Percentiles rank a stretch among this genome's conserved stretches.
Conservation (phyloP, 352 stramenopile genomes). For the Pythium rishiriense region DNA sequence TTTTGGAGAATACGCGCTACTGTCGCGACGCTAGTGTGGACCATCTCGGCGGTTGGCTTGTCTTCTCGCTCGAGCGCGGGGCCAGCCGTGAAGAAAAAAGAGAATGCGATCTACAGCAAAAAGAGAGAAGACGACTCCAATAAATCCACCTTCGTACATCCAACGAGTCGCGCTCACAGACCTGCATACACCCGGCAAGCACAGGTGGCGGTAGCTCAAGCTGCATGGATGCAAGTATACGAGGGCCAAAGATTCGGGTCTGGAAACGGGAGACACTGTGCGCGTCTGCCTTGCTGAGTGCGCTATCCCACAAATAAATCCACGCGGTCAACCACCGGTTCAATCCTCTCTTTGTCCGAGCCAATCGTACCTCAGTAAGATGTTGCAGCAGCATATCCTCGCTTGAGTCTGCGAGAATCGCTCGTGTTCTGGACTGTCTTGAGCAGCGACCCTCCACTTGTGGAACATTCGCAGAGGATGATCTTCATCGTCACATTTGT, state of each 20-base stretch:
- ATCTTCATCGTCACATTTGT: constrained; percentile 1
- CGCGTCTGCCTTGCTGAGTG: constrained; percentile 8
- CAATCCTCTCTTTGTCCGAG: neutral
- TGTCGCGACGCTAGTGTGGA: neutral
- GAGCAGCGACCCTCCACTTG: constrained; percentile 32
- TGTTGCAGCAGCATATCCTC: constrained; percentile 65
- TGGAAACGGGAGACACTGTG: neutral
- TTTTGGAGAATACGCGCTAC: constrained; percentile 2
- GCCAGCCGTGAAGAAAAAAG: constrained; percentile 45
- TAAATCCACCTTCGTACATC: neutral
- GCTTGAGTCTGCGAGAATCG: constrained; percentile 31
- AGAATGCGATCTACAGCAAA: constrained; percentile 40
- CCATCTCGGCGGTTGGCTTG: neutral
- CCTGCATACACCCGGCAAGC: constrained; percentile 24
- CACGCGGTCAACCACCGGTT: neutral
- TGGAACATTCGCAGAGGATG: constrained; percentile 24
- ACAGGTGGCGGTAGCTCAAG: neutral
- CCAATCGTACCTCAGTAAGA: constrained; percentile 53
- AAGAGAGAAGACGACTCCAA: no score
- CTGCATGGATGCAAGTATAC: neutral
- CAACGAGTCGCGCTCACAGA: neutral
- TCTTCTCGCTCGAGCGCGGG: constrained; percentile 17
- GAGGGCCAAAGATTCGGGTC: neutral
- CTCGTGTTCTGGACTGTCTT: neutral
- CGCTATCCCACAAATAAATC: neutral